phyloP scores from a whole-genome alignment of 1,284 basidiomycete genomes.

The Ceratobasidium sp. region DNA sequence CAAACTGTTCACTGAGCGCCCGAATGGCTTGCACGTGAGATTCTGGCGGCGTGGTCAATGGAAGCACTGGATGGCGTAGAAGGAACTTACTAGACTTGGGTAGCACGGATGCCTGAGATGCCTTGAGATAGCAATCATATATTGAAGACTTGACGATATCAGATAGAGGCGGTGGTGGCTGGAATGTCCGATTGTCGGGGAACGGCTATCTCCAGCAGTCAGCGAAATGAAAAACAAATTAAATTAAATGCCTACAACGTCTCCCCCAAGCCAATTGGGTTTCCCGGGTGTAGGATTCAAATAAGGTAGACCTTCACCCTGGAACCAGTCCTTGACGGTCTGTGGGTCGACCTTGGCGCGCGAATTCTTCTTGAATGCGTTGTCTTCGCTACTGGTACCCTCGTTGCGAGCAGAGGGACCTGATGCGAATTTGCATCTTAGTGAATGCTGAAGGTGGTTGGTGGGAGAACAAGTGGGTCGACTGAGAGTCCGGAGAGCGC shows the following conservation, averaged over 20 bases:
- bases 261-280: conserved; percentile 35
- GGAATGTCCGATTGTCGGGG: conserved; percentile 82
- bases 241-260: conserved; percentile 9
- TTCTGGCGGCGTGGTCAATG: conserved; percentile 53
- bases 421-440: neutral
- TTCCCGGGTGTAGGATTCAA: conserved; percentile 34
- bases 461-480: neutral
- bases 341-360: conserved; percentile 36
- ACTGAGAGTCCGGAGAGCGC: neutral
- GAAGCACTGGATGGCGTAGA: neutral
- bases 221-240: neutral
- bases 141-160: conserved; percentile 62
- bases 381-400: conserved; percentile 14
- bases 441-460: no score
- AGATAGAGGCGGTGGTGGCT: conserved; percentile 77
- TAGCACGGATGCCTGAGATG: conserved; percentile 60
- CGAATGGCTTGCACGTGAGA: conserved; percentile 69
- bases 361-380: conserved; percentile 18
- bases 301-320: conserved; percentile 33
- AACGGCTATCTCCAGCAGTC: conserved; percentile 64
- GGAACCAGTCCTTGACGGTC: conserved; percentile 29
- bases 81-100: conserved; percentile 7
- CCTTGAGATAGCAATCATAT: conserved; percentile 62
- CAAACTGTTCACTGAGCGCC: conserved; percentile 66
- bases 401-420: neutral